Evolutionary conservation across 2,329 filamentous ascomycete species (phyloP), one percentile per base, ranked within the genome.

Genomic region (Pseudocercospora crystallina): DNA sequence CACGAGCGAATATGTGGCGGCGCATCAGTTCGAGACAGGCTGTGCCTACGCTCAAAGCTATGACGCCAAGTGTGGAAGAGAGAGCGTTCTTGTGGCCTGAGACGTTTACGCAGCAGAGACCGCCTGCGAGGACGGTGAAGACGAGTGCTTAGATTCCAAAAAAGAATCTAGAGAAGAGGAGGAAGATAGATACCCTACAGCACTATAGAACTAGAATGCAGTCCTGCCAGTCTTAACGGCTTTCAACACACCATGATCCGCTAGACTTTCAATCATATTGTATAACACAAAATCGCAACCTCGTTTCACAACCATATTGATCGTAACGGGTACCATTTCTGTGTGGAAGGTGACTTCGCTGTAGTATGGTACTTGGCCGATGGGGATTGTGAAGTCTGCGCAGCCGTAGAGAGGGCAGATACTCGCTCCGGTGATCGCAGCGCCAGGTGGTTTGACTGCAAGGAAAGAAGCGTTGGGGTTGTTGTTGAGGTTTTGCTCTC

Each of bases 1-100:
- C 84, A 7, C 75, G 83, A 37, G 84, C 83, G 26, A 86, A 86
- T 66, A 74, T 86, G 72, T 86, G 84, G 84, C 73, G 84, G 46
- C 74, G 82, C 26, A 77, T 81, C 37, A 81, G 78, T 31, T 84
- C 80, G 70, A 79, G 78, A 70, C 75, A 72, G 37, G 76, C 78
- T 33, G 78, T 78, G 38, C 78, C 79, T 2, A 63, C 73, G 13
- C 75, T 79, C 43, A 70, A 78, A 12, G 74, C 75, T 40, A 71
- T 75, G 47, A 79, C 77, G 2, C 81, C 82, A 1, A 47, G 53
- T 31, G 73, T 72, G 20, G 82, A 84, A 61, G 81, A 85, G 66
- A 81, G 79, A 71, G 80, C 81, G 71, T 80, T 84, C 59, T 67
- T 83, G 37, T 85, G 81, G 82, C 82, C 82, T 0, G 78, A 84